Evolutionary conservation across 1,284 basidiomycete species (phyloP), one percentile per base, ranked within the genome.

Genomic region (Boletus sp.): DNA sequence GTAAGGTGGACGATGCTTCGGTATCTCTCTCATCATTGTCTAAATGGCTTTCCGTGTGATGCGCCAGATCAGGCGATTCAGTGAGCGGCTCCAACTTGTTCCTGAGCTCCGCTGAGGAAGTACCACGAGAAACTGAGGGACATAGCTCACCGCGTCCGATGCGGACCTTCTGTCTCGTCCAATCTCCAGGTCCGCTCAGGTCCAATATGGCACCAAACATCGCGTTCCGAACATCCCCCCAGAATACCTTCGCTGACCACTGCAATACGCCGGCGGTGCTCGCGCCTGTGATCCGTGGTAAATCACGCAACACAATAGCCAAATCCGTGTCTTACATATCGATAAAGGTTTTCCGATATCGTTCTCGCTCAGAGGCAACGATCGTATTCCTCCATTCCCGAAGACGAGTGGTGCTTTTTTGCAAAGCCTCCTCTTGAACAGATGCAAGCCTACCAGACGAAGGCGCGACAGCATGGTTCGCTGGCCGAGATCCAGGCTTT

Each of bases 141-240:
- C 32, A 38, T 10, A 8, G 12, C 48, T 19, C 34, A 89, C 89
- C 90, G 75, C 51, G 88, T 84, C 43, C 91, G 79, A 58, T 88
- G 78, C 3, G 91, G 91, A 0, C 91, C 91, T 61, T 94, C 91
- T 6, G 90, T 93, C 55, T 93, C 91, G 54, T 94, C 91, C 29
- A 93, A 67, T 41, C 83, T 72, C 89, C 91, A 94, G 9, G 75
- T 64, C 5, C 74, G 74, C 9, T 65, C 64, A 20, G 69, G 64
- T 29, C 62, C 69, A n/a, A 75, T 64, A 41, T 78, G 74, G 4
- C 82, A 80, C 91, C 91, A 94, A 12, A 94, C 61, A 0, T 90
- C 90, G 17, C 88, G 78, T 61, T 94, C 91, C 1, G 78, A 81
- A 1, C 76, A 76, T 22, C 84, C 67, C 14, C 77, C 59, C 29